Base-by-base conservation (phyloP, 495 filamentous ascomycete genomes). In the Hypoxylon perforatum region DNA sequence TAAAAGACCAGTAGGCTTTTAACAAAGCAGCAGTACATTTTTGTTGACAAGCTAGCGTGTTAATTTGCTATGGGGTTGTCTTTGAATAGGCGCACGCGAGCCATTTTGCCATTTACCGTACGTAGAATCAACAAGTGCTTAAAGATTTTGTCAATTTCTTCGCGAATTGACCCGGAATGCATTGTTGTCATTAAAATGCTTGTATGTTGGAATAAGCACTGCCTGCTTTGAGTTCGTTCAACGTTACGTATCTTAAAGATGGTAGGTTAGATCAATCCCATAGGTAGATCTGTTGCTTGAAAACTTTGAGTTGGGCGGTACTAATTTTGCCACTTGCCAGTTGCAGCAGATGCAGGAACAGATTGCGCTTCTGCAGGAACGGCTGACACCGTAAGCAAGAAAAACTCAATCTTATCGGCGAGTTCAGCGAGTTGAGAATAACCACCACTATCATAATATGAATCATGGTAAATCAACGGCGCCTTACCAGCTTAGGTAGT, bases 291-390 rank as follows among this genome's bases (percentile, higher is more conserved):
- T 5, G 30, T 4, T 4, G 28, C 48, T 52, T 21, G 28, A 36
- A 35, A 17, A 36, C 12, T 36, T 12, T n/a, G 18, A 23, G 25
- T 49, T 28, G 46, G 33, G 25, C 15, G 22, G 15, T n/a, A 49
- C 48, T 52, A 52, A 38, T 11, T 1, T 52, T 51, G 19, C 19
- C 19, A 63, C 47, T 53, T 59, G 47, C 46, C 39, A 62, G 39
- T 39, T 61, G 58, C 41, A 67, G 6, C 38, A 46, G 66, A 64
- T 42, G 66, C 66, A 69, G 66, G 66, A 69, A 64, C 66, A 69
- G 59, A 69, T 60, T 56, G 56, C 66, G 50, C 66, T 64, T 64
- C 66, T 69, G 66, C 66, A 64, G 60, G 66, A 64, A 69, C 66
- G 5, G 14, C n/a, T 17, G 15, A 42, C 15, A 17, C 25, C 25